Conservation (phyloP, 805 yeast genomes). For the Metschnikowia dekortorum region DNA sequence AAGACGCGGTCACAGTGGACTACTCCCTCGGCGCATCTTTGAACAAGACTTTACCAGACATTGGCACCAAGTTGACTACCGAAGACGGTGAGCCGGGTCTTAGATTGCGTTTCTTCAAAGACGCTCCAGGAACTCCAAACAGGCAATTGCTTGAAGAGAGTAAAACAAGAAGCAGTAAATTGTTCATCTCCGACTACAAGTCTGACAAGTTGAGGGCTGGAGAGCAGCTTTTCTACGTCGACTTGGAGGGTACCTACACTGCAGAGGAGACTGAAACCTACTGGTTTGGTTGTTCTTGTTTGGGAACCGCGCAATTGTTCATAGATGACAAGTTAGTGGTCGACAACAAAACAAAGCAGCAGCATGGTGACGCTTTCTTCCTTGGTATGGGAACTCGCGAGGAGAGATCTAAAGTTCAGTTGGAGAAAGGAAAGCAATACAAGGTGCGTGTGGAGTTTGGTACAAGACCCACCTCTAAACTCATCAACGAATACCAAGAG, state of each 20-base stretch:
- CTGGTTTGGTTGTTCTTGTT: constrained; percentile 47
- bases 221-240: constrained; percentile 37
- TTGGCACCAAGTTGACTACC: constrained; percentile 19
- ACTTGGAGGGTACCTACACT: constrained; percentile 38
- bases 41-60: constrained; percentile 30
- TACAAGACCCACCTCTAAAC: constrained; percentile 37
- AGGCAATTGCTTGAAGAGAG: constrained; percentile 25
- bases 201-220: constrained; percentile 7
- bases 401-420: constrained; percentile 32
- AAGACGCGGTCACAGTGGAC: constrained; percentile 15
- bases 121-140: constrained; percentile 22
- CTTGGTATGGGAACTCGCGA: constrained; percentile 52
- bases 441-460: constrained; percentile 48
- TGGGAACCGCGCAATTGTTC: constrained; percentile 54
- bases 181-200: constrained; percentile 19
- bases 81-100: constrained; percentile 26
- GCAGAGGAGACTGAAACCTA: constrained; percentile 48
- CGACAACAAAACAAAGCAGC: constrained; percentile 54
- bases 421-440: constrained; percentile 45
- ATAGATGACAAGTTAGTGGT: constrained; percentile 49
- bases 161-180: constrained; percentile 12
- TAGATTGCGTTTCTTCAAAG: constrained; percentile 22
- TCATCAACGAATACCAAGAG: constrained; percentile 14
- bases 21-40: constrained; percentile 32
- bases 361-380: constrained; percentile 47